Conservation (phyloP, 345 rosid species). For the Acer negundo region DNA sequence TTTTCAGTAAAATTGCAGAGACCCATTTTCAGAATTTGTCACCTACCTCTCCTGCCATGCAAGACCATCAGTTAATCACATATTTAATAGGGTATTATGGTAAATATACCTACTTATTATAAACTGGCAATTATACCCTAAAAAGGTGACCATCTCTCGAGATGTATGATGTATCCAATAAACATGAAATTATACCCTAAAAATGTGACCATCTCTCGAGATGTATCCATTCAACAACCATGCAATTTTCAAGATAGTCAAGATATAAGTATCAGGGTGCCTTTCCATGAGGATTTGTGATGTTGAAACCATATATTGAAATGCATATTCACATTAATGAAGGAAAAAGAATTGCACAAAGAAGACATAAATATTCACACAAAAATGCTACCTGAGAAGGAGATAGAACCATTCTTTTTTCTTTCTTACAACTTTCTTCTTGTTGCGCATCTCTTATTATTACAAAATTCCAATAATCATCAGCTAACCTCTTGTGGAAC, state of each 20-base stretch:
- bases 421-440: constrained; percentile 52
- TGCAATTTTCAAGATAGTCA: background rate
- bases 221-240: background rate
- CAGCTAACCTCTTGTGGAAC: constrained; percentile 31
- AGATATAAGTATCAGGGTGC: background rate
- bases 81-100: background rate
- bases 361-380: background rate
- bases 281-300: background rate
- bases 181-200: background rate
- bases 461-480: constrained; percentile 76
- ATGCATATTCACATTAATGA: background rate
- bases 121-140: background rate
- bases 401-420: constrained; percentile 57
- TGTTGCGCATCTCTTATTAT: constrained; percentile 56
- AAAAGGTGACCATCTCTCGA: background rate
- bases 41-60: background rate
- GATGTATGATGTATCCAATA: background rate
- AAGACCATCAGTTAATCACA: background rate
- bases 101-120: background rate
- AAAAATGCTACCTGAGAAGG: constrained; percentile 67
- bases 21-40: background rate
- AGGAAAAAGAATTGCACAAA: background rate
- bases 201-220: background rate
- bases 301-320: background rate
- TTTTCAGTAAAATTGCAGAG: background rate